Base-by-base conservation (phyloP, 495 filamentous ascomycete species). In the Aspergillus sclerotioniger region DNA sequence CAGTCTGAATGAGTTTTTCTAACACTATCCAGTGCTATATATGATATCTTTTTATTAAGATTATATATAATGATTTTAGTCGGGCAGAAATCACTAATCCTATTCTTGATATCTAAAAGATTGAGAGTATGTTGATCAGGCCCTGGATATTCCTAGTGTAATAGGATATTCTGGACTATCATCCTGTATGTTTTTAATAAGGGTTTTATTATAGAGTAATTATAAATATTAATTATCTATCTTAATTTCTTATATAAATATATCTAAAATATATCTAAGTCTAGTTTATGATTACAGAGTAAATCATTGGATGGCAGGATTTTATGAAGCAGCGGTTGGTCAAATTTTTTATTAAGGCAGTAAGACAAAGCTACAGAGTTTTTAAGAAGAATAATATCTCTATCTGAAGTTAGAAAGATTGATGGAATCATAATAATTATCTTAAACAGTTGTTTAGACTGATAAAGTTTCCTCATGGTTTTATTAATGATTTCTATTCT, bases 211-310 rank as follows among this genome's bases (percentile, higher is more conserved):
- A 44, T 44, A 44, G n/a, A 19, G 16, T 44, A 44, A 44, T 44
- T 44, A 44, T n/a, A 44, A 44, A 44, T 44, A 44, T 44, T 44
- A 44, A 44, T 44, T 7, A 44, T 44, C 16, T 44, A 7, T 44
- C n/a, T 6, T 44, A 44, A n/a, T 44, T 44, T 7, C 6, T 44
- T n/a, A 7, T 44, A 44, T 44, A n/a, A n/a, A 44, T 44, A 44
- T 7, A 44, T 44, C 12, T 44, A 44, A n/a, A 44, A 44, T 44
- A 44, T 44, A n/a, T n/a, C n/a, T 44, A 44, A 7, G n/a, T n/a
- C n/a, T 44, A 44, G 16, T 44, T 44, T 44, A 6, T 33, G 31
- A 33, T 10, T 33, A 33, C 31, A 33, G 31, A 33, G 31, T 33
- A 33, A 33, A 33, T 6, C 10, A 33, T 33, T 10, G 6, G 10